A percentile compares a stretch with the other conserved stretches of the same genome.
Evolutionary conservation across 2,329 filamentous ascomycete species (phyloP).

Genomic region (Xylaria multiplex): DNA sequence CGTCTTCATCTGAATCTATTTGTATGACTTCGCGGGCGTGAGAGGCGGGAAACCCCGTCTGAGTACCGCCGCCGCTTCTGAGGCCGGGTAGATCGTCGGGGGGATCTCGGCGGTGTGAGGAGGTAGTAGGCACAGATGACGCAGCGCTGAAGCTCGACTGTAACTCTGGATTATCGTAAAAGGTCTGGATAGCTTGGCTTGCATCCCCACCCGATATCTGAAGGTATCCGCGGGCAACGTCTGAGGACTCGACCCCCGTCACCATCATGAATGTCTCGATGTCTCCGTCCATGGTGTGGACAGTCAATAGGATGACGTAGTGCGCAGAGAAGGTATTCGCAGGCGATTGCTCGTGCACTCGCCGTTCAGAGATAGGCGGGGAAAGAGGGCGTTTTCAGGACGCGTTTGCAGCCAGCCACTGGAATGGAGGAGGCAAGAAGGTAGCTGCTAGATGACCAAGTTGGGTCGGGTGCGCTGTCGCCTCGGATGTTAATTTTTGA

Average conservation of each 20-base stretch:
- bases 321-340: not conserved
- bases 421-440: not conserved
- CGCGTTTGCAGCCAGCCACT: not conserved
- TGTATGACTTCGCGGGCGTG: conserved; percentile 69
- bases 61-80: not conserved
- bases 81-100: conserved; percentile 38
- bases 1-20: conserved; percentile 69
- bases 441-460: not conserved
- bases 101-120: conserved; percentile 51
- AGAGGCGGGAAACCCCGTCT: not conserved
- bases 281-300: conserved; percentile 70
- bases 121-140: conserved; percentile 49
- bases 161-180: conserved; percentile 86
- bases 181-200: conserved; percentile 87
- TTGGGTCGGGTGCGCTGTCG: not conserved
- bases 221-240: conserved; percentile 84
- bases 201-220: conserved; percentile 85
- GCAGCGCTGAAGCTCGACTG: conserved; percentile 59
- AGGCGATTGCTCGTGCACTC: conserved; percentile 4
- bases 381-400: not conserved
- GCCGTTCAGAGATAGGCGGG: conserved; percentile 4
- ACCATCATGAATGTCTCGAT: conserved; percentile 83
- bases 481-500: not conserved
- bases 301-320: not conserved
- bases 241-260: conserved; percentile 74